Base-by-base conservation (phyloP, 2,329 filamentous ascomycete species). In the Botrytis galanthina region DNA sequence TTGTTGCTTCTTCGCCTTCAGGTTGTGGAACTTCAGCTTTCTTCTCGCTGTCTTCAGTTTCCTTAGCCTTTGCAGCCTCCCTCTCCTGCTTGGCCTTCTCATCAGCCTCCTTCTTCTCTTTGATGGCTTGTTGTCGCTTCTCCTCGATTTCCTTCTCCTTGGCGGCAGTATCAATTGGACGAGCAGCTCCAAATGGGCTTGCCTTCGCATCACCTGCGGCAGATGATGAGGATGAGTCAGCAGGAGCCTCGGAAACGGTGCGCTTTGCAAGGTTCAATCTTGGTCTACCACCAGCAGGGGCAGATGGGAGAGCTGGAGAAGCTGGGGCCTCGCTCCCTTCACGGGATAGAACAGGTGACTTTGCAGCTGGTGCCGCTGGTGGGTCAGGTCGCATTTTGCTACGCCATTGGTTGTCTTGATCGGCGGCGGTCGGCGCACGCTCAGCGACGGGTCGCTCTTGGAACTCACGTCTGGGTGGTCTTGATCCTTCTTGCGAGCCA, bases 331-430 rank as follows among this genome's bases (percentile, higher is more conserved):
- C 90, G 81, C 91, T 94, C 74, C 89, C 88, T 74, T 96, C 92
- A 71, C 91, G 92, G 54, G 91, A 91, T 74, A 89, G 86, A 57
- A 87, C 88, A 35, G 91, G 87, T 20, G 91, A 90, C 82, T 89
- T 89, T 67, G 83, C 84, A 4, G 80, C 78, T 71, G 81, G 80
- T 59, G 80, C 78, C 5, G 79, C 77, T 72, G 81, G 79, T 51
- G 79, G 77, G 79, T 97, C 95, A n/a, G 95, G 93, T 78, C 90
- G 92, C 95, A 98, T 98, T 83, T 89, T 93, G 77, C 88, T 87
- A 79, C 96, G 92, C 96, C 96, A 99, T 84, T 97, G 91, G 84
- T 91, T 97, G 82, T 98, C 96, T 80, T 93, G 89, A 75, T 99
- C 96, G 68, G 96, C 93, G 59, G 96, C 96, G 73, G 93, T 98